Percentiles rank a stretch among this genome's conserved stretches.
Evolutionary conservation across 1,284 basidiomycete species (phyloP).

Genomic region (Ceratobasidium sp.): DNA sequence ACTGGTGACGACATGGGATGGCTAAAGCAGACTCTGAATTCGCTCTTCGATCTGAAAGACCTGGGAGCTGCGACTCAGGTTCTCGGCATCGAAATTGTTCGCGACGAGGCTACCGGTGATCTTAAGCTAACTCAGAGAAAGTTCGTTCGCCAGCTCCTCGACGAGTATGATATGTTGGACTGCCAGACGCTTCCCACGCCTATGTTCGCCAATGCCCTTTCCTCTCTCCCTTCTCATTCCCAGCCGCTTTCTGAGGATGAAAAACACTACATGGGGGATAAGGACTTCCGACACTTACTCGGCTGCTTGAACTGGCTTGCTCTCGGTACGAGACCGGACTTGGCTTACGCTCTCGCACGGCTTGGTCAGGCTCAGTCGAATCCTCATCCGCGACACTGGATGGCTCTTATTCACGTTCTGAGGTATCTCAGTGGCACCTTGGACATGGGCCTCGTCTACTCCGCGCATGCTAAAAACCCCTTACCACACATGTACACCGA

Average conservation of each 20-base stretch:
- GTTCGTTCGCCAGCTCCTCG: background rate
- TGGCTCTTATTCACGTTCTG: conserved; percentile 5
- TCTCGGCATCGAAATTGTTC: background rate
- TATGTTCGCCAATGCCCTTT: conserved; percentile 20
- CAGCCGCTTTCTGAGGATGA: background rate
- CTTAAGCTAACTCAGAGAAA: conserved; percentile 13
- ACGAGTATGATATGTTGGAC: background rate
- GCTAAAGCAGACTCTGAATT: background rate
- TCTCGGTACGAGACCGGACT: conserved; percentile 1
- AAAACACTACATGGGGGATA: background rate
- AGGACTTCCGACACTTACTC: conserved; percentile 4
- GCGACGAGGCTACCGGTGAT: background rate
- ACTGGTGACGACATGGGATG: background rate
- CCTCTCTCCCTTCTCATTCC: background rate
- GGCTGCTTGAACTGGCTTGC: conserved; percentile 7
- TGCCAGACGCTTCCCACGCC: conserved; percentile 2
- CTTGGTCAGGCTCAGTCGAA: conserved; percentile 25
- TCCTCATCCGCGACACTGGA: conserved; percentile 19
- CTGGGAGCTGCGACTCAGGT: background rate
- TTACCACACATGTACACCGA: background rate
- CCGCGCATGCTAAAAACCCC: background rate
- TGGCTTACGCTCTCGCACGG: background rate
- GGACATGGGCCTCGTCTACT: conserved; percentile 21
- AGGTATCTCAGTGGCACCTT: conserved; percentile 33
- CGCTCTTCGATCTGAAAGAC: background rate